A percentile compares a stretch with the other conserved stretches of the same genome.
phyloP scores from a whole-genome alignment of 176 grass and related monocot genomes.

The Cymbopogon citratus region DNA sequence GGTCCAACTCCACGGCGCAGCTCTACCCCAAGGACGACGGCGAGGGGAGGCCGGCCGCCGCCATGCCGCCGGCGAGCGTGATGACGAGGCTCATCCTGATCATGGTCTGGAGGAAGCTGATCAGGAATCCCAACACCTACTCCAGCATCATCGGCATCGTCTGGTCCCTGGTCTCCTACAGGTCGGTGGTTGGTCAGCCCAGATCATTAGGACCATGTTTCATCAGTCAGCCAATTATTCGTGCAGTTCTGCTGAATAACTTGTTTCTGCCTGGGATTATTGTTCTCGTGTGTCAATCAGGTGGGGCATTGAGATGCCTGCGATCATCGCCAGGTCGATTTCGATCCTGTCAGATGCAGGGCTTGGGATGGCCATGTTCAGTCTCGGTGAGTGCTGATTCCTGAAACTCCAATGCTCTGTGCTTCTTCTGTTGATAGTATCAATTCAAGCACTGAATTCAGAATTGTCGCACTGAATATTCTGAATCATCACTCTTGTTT shows the following conservation, averaged over 20 bases:
- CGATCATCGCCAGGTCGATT: slow-evolving; percentile 69
- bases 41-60: slow-evolving; percentile 30
- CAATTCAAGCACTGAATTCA: neutral
- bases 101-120: slow-evolving; percentile 96
- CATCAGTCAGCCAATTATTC: neutral
- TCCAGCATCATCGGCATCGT: slow-evolving; percentile 78
- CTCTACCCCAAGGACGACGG: slow-evolving; percentile 72
- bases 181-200: slow-evolving; percentile 33
- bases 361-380: slow-evolving; percentile 97
- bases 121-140: slow-evolving; percentile 89
- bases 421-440: neutral
- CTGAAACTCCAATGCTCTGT: neutral
- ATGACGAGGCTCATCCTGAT: slow-evolving; percentile 95
- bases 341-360: slow-evolving; percentile 76
- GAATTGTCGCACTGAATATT: too few relatives aligned
- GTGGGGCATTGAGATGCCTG: slow-evolving; percentile 82
- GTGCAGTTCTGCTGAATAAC: neutral
- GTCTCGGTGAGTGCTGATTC: slow-evolving; percentile 45
- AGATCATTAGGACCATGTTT: neutral
- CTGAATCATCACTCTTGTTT: too few relatives aligned
- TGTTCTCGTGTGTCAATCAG: slow-evolving; percentile 6
- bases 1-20: slow-evolving; percentile 82
- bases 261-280: neutral
- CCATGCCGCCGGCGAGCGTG: slow-evolving; percentile 83
- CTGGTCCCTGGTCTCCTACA: slow-evolving; percentile 88